These are phyloP conservation scores for Pseudocercospora musae DNA, from an alignment of 2,329 filamentous ascomycete genomes.

Conservation along the genomic window DNA sequence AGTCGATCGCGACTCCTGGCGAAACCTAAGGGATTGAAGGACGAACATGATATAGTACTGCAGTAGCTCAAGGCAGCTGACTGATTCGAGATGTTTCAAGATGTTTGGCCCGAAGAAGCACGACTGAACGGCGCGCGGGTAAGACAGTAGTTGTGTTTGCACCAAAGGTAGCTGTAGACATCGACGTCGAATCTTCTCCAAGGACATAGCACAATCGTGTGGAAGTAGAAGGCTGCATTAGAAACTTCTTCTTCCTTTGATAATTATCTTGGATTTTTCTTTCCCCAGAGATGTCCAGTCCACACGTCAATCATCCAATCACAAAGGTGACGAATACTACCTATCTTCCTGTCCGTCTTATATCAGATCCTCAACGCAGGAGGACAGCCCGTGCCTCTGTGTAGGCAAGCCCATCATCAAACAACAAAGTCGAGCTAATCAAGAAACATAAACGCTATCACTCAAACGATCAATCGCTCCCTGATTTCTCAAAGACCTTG, in stretches of 20 bases:
- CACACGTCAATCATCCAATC: not conserved
- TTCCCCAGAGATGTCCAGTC: not conserved
- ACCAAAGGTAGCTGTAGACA: too few species aligned
- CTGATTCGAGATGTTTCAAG: too few species aligned
- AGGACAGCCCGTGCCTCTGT: not conserved
- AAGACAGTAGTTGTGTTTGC: too few species aligned
- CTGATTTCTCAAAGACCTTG: not conserved
- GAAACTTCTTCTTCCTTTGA: not conserved
- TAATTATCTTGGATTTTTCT: not conserved
- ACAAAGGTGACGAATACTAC: not conserved
- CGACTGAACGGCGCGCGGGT: too few species aligned
- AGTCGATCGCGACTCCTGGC: too few species aligned
- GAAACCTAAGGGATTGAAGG: too few species aligned
- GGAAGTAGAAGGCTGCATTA: too few species aligned
- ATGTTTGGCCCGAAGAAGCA: too few species aligned
- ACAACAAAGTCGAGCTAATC: not conserved
- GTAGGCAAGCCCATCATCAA: not conserved
- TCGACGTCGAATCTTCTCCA: too few species aligned
- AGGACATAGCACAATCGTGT: too few species aligned
- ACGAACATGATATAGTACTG: too few species aligned
- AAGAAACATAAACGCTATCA: not conserved
- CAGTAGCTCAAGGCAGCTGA: too few species aligned
- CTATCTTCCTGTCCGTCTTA: not conserved
- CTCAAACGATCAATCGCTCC: not conserved
- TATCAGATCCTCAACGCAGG: not conserved